Base-by-base conservation (phyloP, 1,284 basidiomycete species). In the Trichosporon coremiiforme region DNA sequence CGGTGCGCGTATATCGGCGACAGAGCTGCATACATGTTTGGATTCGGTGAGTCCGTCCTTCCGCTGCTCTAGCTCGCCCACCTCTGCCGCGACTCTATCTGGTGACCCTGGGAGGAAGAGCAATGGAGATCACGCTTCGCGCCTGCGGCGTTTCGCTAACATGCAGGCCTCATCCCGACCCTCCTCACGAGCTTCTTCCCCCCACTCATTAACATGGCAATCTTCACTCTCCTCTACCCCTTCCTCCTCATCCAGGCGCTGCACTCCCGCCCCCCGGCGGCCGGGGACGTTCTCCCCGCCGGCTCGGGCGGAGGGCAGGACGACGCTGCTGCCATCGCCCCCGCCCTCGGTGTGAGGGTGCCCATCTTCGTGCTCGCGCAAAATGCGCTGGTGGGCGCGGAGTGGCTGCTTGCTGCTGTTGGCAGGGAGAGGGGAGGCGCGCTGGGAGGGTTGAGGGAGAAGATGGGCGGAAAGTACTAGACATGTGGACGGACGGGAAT, bases 151-250 rank as follows among this genome's bases (percentile, higher is more conserved):
- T n/a, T 15, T 25, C 35, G 36, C 38, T 64, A 36, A 65, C 22
- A 35, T 2, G 17, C 67, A 82, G 81, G 80, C 31, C 68, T 84
- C 10, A 72, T 76, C 1, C 76, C 79, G 1, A 83, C 81, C 4
- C 68, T 84, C 8, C 67, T 82, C 10, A 80, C 80, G 13, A 79
- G 80, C 5, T 82, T 83, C 66, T 79, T 79, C 3, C 78, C 81
- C 3, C 80, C 81, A 4, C 57, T 85, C n/a, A 75, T 83, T 65
- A 80, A 78, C 66, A 82, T 84, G 76, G 78, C 81, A 12, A 70
- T 84, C 20, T 85, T 84, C 71, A 81, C 83, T 2, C 67, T 84
- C 6, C 73, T 83, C 60, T 84, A 83, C 65, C 84, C 84, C 3
- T 78, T 84, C 62, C 66, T 47, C 8, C 79, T 83, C 20, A 78